phyloP scores from a whole-genome alignment of 805 yeast species.

The Candida qinlingensis region DNA sequence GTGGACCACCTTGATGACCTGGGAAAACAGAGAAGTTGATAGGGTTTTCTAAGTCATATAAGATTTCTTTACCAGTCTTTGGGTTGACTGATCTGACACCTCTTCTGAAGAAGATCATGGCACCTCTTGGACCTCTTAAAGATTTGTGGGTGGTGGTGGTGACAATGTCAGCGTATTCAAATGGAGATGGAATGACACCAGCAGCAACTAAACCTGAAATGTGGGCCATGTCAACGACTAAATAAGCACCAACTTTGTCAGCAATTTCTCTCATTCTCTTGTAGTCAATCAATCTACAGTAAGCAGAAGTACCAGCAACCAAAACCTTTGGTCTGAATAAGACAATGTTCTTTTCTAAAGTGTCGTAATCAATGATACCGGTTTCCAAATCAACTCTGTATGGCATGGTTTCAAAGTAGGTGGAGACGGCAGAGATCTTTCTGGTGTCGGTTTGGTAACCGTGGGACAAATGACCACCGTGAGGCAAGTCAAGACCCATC shows the following conservation, averaged over 20 bases:
- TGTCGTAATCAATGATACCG: slow-evolving; percentile 90
- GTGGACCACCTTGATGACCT: slow-evolving; percentile 99
- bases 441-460: slow-evolving; percentile 91
- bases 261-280: slow-evolving; percentile 86
- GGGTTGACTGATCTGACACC: slow-evolving; percentile 72
- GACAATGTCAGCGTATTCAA: slow-evolving; percentile 89
- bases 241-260: slow-evolving; percentile 87
- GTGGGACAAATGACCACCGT: slow-evolving; percentile 96
- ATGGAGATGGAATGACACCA: slow-evolving; percentile 89
- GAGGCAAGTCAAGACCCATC: slow-evolving; percentile 97
- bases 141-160: slow-evolving; percentile 98
- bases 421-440: slow-evolving; percentile 87
- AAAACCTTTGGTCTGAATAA: slow-evolving; percentile 91
- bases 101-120: slow-evolving; percentile 95
- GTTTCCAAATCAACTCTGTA: slow-evolving; percentile 83
- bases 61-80: slow-evolving; percentile 79
- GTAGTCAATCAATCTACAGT: slow-evolving; percentile 87
- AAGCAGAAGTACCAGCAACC: slow-evolving; percentile 97
- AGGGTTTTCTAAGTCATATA: slow-evolving; percentile 82
- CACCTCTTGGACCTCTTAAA: slow-evolving; percentile 98
- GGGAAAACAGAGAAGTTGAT: slow-evolving; percentile 98
- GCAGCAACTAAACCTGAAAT: slow-evolving; percentile 95
- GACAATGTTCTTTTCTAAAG: slow-evolving; percentile 72
- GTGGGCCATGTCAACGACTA: slow-evolving; percentile 95
- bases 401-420: slow-evolving; percentile 97